Conservation (phyloP, 2,329 filamentous ascomycete species). For the Aspergillus glaucus region DNA sequence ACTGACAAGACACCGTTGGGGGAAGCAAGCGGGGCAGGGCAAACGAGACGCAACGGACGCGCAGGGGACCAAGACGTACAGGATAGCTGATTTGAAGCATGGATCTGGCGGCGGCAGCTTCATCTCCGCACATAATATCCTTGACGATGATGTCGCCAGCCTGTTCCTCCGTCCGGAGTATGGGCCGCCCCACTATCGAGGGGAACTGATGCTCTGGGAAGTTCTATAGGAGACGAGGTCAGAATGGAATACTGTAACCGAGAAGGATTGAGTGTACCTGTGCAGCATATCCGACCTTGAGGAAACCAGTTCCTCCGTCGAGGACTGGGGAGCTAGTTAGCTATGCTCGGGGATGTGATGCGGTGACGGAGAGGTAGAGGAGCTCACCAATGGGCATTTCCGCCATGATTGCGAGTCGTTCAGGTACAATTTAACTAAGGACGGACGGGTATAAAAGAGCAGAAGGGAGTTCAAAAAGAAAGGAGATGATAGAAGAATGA, state of each 20-base stretch:
- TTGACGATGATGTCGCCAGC: constrained; percentile 70
- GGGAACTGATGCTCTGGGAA: constrained; percentile 99
- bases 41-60: constrained; percentile 1
- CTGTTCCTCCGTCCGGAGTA: constrained; percentile 91
- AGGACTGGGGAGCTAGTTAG: constrained; percentile 61
- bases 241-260: constrained; percentile 1
- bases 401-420: constrained; percentile 31
- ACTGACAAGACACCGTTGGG: constrained; percentile 8
- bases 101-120: constrained; percentile 87
- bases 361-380: constrained; percentile 13
- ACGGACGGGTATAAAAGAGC: background rate
- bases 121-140: constrained; percentile 99
- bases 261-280: constrained; percentile 49
- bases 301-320: constrained; percentile 98
- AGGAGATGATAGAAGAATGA: background rate
- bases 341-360: constrained; percentile 15
- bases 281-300: constrained; percentile 98
- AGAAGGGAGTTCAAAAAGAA: background rate
- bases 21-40: constrained; percentile 11
- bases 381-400: constrained; percentile 45
- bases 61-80: constrained; percentile 41
- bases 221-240: constrained; percentile 55
- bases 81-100: constrained; percentile 99
- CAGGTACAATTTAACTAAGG: background rate
- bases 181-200: constrained; percentile 95